Base-by-base conservation (phyloP, 169 alveolate species). In the Theileria sp. region DNA sequence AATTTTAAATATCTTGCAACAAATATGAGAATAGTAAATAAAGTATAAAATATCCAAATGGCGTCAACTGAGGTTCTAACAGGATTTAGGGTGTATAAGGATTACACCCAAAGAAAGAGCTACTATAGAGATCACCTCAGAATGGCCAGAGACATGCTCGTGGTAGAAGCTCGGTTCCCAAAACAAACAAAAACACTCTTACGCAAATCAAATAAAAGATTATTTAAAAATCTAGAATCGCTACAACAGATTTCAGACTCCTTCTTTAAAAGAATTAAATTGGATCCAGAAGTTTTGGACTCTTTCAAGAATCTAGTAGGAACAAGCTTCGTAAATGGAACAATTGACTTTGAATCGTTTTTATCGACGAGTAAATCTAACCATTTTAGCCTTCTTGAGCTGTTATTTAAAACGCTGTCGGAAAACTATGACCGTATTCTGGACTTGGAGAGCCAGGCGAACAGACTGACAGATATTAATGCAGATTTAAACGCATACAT, bases 51-150 rank as follows among this genome's bases (percentile, higher is more conserved):
- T 56, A 58, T 3, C 10, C 67, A 19, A 58, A 69, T 69, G 77
- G 61, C 61, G 21, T 17, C 30, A 69, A 60, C 21, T 15, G 65
- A 44, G 51, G 30, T 23, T 26, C 13, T 69, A 30, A 13, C 58
- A 25, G 91, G 91, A 12, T 85, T 73, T 32, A 74, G 87, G 19
- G 87, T 85, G 26, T 85, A 85, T 66, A 78, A 68, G 50, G 26
- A 69, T n/a, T 34, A 32, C 62, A 23, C 58, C 32, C 17, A 38
- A 21, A 71, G 69, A 75, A 54, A 75, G 3, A 19, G 74, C 49
- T 85, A 72, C 44, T 60, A 85, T 0, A 77, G 86, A 25, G 88
- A 79, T 67, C 56, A 32, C 68, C 78, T 64, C 32, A 76, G 91
- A 51, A 70, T 81, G 25, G 9, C 21, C 56, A 78, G 91, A 38